Conservation (phyloP, 2,329 filamentous ascomycete species). For the Aspergillus intermedius region DNA sequence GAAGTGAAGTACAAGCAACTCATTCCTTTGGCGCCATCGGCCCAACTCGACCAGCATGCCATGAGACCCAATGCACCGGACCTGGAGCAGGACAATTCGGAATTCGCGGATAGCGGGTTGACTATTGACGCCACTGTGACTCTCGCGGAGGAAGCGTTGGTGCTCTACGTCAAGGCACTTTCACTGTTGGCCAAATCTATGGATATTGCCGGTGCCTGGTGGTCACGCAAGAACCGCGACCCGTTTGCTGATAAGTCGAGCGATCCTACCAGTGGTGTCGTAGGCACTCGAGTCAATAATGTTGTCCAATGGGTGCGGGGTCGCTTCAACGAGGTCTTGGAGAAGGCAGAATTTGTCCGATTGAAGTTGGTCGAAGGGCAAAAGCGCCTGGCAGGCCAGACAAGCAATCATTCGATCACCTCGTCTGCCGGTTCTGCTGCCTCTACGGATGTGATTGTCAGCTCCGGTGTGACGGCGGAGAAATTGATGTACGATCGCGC, state of each 20-base stretch:
- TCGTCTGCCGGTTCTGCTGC: slow-evolving; percentile 54
- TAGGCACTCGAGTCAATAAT: slow-evolving; percentile 71
- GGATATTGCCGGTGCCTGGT: slow-evolving; percentile 91
- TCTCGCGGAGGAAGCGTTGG: slow-evolving; percentile 87
- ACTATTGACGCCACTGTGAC: slow-evolving; percentile 79
- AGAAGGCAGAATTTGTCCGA: slow-evolving; percentile 93
- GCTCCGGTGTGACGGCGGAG: slow-evolving; percentile 84
- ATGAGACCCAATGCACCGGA: slow-evolving; percentile 22
- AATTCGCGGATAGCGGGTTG: slow-evolving; percentile 66
- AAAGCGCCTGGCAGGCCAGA: slow-evolving; percentile 72
- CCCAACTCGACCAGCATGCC: slow-evolving; percentile 26
- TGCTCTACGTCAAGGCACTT: slow-evolving; percentile 92
- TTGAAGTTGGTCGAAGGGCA: slow-evolving; percentile 82
- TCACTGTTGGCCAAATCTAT: slow-evolving; percentile 87
- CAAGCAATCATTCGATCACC: slow-evolving; percentile 64
- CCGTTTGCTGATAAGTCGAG: slow-evolving; percentile 41
- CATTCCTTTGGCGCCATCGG: slow-evolving; percentile 76
- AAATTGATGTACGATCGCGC: slow-evolving; percentile 98
- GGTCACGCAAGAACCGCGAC: slow-evolving; percentile 72
- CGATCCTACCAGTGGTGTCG: slow-evolving; percentile 45
- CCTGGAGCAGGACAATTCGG: slow-evolving; percentile 30
- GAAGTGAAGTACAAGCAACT: slow-evolving; percentile 98
- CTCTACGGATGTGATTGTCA: slow-evolving; percentile 72
- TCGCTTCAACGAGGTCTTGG: slow-evolving; percentile 93
- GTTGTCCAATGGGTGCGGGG: slow-evolving; percentile 92